phyloP scores from a whole-genome alignment of 257 asterid genomes.

The Lycium ferocissimum region DNA sequence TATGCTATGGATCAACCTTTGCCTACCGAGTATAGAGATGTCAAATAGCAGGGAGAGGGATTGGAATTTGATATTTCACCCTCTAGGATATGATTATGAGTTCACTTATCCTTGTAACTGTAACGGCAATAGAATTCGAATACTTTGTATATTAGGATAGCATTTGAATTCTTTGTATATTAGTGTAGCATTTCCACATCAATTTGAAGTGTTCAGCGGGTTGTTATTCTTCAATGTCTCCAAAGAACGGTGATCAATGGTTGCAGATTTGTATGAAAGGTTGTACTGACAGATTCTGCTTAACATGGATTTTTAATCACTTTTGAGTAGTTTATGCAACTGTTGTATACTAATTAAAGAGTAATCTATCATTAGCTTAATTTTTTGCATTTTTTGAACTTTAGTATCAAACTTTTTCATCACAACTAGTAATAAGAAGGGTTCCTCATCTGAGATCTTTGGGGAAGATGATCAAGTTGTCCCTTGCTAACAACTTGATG shows the following conservation, averaged over 20 bases:
- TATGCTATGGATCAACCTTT: neutral
- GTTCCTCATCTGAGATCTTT: neutral
- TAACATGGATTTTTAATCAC: neutral
- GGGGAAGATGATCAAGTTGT: neutral
- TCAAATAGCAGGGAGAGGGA: slow-evolving; percentile 22
- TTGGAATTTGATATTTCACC: slow-evolving; percentile 13
- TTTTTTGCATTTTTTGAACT: neutral
- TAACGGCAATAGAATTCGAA: neutral
- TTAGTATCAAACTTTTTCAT: no score
- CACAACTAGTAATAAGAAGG: neutral
- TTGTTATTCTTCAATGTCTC: slow-evolving; percentile 11
- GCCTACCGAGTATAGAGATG: slow-evolving; percentile 14
- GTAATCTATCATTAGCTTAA: neutral
- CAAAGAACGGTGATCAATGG: neutral
- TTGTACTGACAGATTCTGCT: neutral
- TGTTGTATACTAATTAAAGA: neutral
- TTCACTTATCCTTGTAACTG: slow-evolving; percentile 5
- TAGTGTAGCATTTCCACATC: slow-evolving; percentile 22
- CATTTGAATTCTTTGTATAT: neutral
- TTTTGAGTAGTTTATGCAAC: neutral
- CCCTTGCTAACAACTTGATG: neutral
- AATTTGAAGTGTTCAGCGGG: neutral
- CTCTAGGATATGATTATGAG: slow-evolving; percentile 27
- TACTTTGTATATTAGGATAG: slow-evolving; percentile 10
- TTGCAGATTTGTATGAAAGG: slow-evolving; percentile 21